Percentiles rank a stretch among this genome's conserved stretches.
phyloP scores from a whole-genome alignment of 2,329 filamentous ascomycete genomes.

The Fusarium dlaminii region DNA sequence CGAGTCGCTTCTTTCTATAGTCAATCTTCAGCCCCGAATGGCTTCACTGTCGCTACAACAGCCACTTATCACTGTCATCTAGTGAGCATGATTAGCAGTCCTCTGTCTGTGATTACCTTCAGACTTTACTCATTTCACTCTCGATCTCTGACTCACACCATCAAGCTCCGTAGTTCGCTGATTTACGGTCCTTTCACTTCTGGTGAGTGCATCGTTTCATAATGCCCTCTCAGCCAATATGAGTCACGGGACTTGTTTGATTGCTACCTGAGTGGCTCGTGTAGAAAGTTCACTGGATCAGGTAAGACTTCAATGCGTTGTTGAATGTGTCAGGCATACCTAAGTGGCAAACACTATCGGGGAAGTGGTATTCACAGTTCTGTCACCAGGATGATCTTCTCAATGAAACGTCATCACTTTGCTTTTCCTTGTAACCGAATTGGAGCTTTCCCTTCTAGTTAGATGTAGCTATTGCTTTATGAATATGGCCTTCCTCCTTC shows the following conservation, averaged over 20 bases:
- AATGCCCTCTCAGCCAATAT: accelerated
- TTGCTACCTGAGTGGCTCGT: background rate
- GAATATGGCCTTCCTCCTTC: background rate
- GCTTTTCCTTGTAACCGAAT: accelerated
- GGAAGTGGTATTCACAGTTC: background rate
- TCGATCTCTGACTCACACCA: too few species aligned
- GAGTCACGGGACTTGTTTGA: accelerated
- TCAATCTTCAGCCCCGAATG: accelerated
- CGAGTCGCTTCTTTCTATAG: background rate
- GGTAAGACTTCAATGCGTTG: accelerated
- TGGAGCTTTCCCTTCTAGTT: accelerated
- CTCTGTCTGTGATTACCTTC: background rate
- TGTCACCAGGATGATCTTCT: accelerated
- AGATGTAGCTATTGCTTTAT: background rate
- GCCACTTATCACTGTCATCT: background rate
- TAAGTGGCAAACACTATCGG: accelerated
- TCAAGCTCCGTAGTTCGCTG: accelerated
- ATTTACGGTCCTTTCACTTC: background rate
- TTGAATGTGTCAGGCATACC: accelerated
- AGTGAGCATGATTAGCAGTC: accelerated
- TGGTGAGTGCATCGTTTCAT: background rate
- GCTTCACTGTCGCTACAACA: background rate
- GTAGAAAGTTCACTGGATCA: background rate
- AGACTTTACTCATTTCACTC: background rate
- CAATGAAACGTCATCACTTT: accelerated